These are phyloP conservation scores for Lithospermum erythrorhizon DNA, from an alignment of 257 asterid genomes.

Conservation along the genomic window DNA sequence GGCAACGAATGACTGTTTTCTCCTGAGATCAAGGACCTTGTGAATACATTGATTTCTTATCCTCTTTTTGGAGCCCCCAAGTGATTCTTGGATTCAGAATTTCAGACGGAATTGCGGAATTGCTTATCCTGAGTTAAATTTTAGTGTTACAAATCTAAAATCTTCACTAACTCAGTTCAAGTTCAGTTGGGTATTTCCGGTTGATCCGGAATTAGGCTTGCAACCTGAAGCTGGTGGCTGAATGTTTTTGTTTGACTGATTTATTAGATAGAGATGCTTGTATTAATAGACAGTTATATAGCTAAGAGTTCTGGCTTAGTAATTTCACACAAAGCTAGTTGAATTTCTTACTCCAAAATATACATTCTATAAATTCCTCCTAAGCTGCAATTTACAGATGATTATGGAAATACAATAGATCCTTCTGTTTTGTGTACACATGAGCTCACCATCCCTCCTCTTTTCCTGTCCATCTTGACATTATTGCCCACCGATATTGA, in stretches of 20 bases:
- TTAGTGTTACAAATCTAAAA: no score
- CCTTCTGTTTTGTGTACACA: neutral
- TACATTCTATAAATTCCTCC: neutral
- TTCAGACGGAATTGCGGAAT: no score
- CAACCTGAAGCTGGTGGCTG: slow-evolving; percentile 1
- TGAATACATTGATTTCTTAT: neutral
- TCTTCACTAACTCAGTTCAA: no score
- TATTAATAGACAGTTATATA: neutral
- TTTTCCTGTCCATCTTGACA: neutral
- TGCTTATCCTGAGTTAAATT: neutral
- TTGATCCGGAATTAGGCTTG: neutral
- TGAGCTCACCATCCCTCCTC: neutral
- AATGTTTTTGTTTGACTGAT: neutral
- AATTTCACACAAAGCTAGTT: no score
- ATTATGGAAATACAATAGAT: neutral
- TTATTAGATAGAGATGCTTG: neutral
- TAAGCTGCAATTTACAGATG: neutral
- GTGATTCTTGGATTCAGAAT: no score
- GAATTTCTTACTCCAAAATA: neutral
- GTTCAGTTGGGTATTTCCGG: neutral
- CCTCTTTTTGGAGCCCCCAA: no score
- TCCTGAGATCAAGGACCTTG: neutral
- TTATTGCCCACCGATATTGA: neutral
- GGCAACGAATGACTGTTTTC: neutral
- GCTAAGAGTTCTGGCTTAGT: neutral